These are phyloP conservation scores for Clonostachys solani DNA, from an alignment of 2,329 filamentous ascomycete genomes.

Conservation along the genomic window DNA sequence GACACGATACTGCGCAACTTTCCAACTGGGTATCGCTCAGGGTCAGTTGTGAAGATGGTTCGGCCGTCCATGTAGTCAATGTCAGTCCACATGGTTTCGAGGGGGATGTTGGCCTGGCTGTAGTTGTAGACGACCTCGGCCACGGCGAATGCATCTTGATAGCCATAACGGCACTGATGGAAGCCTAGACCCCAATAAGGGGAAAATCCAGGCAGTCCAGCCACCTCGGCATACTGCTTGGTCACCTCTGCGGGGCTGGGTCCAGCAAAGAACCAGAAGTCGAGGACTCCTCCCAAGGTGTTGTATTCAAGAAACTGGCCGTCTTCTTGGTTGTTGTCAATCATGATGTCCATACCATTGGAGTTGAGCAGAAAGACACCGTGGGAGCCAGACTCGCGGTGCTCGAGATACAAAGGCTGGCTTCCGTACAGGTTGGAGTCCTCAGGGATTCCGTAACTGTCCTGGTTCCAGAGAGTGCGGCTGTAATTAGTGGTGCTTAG, in stretches of 20 bases:
- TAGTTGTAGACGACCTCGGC: constrained; percentile 66
- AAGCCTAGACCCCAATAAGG: constrained; percentile 79
- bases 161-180: constrained; percentile 83
- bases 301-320: constrained; percentile 78
- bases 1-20: constrained; percentile 62
- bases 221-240: constrained; percentile 63
- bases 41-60: constrained; percentile 59
- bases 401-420: constrained; percentile 75
- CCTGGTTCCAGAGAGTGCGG: constrained; percentile 67
- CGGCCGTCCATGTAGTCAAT: constrained; percentile 64
- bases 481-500: constrained; percentile 58
- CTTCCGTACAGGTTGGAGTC: constrained; percentile 70
- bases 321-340: constrained; percentile 55
- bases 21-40: constrained; percentile 60
- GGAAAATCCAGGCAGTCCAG: constrained; percentile 72
- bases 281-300: constrained; percentile 70
- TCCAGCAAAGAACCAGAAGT: constrained; percentile 76
- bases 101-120: constrained; percentile 57
- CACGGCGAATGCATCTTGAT: constrained; percentile 66
- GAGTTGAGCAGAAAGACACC: constrained; percentile 75
- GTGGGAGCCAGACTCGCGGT: constrained; percentile 45
- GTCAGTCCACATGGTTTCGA: constrained; percentile 73
- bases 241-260: constrained; percentile 65
- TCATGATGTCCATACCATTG: constrained; percentile 69
- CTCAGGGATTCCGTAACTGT: constrained; percentile 58